phyloP scores from a whole-genome alignment of 495 filamentous ascomycete genomes.

The Penicillium psychrofluorescens region DNA sequence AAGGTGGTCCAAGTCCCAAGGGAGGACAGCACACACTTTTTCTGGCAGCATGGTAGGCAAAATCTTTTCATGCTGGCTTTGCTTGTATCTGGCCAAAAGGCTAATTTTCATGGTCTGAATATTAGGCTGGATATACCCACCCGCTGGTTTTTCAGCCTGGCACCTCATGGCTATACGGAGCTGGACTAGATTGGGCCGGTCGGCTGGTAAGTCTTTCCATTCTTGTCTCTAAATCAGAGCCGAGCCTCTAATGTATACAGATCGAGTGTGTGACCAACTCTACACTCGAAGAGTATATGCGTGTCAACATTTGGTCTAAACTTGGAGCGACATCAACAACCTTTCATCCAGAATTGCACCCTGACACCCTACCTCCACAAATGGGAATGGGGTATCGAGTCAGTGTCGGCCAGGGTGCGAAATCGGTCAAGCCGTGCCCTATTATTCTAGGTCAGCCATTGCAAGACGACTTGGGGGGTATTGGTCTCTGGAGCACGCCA shows the following conservation, averaged over 20 bases:
- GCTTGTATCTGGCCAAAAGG: too few relatives aligned
- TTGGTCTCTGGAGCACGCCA: conserved; percentile 34
- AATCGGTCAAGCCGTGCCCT: background rate
- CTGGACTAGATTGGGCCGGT: conserved; percentile 41
- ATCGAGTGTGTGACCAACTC: conserved; percentile 19
- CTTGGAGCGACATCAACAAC: conserved; percentile 16
- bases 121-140: conserved; percentile 14
- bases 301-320: conserved; percentile 30
- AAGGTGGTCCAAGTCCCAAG: conserved; percentile 6
- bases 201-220: conserved; percentile 13
- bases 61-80: background rate
- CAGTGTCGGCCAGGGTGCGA: background rate
- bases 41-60: conserved; percentile 7
- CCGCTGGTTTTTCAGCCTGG: conserved; percentile 40
- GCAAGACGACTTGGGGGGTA: conserved; percentile 40
- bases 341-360: conserved; percentile 7
- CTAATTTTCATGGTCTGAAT: background rate
- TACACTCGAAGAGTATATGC: conserved; percentile 37
- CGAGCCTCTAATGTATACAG: background rate
- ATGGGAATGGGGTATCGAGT: conserved; percentile 4
- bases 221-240: background rate
- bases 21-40: conserved; percentile 8
- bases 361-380: background rate
- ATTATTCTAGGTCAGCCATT: conserved; percentile 10
- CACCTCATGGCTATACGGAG: conserved; percentile 36